Evolutionary conservation across 2,329 filamentous ascomycete species (phyloP).

Genomic region (Beauveria scarabaeidicola): DNA sequence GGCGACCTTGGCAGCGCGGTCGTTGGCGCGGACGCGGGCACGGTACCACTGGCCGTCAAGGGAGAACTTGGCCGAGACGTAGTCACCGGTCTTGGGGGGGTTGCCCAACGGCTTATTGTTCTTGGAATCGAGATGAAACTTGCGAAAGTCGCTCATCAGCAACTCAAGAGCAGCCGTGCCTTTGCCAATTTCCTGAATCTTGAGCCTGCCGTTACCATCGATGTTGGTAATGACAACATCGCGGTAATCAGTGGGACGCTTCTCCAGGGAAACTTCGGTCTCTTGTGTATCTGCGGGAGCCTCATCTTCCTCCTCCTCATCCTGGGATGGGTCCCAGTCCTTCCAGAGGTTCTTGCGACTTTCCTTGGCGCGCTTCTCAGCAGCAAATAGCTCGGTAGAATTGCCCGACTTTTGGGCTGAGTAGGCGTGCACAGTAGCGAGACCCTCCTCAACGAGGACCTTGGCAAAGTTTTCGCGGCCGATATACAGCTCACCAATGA

Average conservation of each 20-base stretch:
- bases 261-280: constrained; percentile 46
- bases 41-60: constrained; percentile 93
- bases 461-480: constrained; percentile 96
- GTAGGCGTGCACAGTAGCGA: constrained; percentile 87
- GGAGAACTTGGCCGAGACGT: constrained; percentile 84
- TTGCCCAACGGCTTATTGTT: constrained; percentile 67
- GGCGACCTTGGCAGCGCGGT: constrained; percentile 78
- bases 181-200: constrained; percentile 82
- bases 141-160: constrained; percentile 83
- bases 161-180: constrained; percentile 78
- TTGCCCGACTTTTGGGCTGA: constrained; percentile 95
- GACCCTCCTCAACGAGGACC: constrained; percentile 82
- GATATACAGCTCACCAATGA: constrained; percentile 90
- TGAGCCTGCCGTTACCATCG: constrained; percentile 71
- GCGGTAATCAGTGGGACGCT: constrained; percentile 75
- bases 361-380: constrained; percentile 85
- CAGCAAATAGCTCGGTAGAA: constrained; percentile 74
- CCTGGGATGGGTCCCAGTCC: constrained; percentile 86
- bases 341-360: constrained; percentile 83
- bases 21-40: constrained; percentile 81
- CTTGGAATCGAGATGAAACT: constrained; percentile 77
- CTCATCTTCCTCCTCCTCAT: constrained; percentile 49
- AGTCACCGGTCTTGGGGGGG: constrained; percentile 82
- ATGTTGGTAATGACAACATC: constrained; percentile 90
- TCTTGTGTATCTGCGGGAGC: constrained; percentile 43